Percentiles rank a stretch among this genome's conserved stretches.
These are phyloP conservation scores for Metschnikowia orientalis DNA, from an alignment of 805 yeast species.

Conservation along the genomic window DNA sequence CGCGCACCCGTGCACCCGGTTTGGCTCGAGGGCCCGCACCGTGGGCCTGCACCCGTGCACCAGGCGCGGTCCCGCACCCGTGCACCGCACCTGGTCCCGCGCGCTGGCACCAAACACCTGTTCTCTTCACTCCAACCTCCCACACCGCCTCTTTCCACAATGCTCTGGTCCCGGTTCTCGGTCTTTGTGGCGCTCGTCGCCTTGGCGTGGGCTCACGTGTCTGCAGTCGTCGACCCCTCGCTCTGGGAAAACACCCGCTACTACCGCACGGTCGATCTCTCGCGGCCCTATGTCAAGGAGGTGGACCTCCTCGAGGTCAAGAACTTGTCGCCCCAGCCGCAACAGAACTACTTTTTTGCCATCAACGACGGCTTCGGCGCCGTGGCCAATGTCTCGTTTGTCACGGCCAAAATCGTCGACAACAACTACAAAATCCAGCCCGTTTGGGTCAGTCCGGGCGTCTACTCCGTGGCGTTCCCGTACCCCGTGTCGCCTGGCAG, in stretches of 20 bases:
- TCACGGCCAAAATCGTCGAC: slow-evolving; percentile 36
- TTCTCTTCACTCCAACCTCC: slow-evolving; percentile 1
- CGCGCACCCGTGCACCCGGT: too few relatives aligned
- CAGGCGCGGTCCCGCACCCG: too few relatives aligned
- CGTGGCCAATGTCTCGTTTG: slow-evolving; percentile 37
- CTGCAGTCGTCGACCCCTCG: slow-evolving; percentile 12
- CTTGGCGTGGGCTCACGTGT: slow-evolving; percentile 8
- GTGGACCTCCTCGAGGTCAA: slow-evolving; percentile 48
- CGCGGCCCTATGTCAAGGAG: slow-evolving; percentile 63
- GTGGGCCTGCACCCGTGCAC: too few relatives aligned
- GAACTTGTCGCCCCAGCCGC: slow-evolving; percentile 56
- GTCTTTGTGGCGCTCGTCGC: slow-evolving; percentile 10
- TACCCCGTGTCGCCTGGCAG: slow-evolving; percentile 65
- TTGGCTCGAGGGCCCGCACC: too few relatives aligned
- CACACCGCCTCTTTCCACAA: slow-evolving; percentile 4
- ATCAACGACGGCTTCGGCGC: slow-evolving; percentile 48
- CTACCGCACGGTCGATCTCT: slow-evolving; percentile 57
- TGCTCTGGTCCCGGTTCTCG: slow-evolving; percentile 15
- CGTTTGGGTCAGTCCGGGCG: slow-evolving; percentile 18
- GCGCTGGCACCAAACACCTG: background rate
- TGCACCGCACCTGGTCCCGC: background rate
- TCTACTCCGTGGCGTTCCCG: slow-evolving; percentile 51
- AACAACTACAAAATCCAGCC: slow-evolving; percentile 23
- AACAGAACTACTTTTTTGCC: slow-evolving; percentile 52
- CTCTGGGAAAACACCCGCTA: slow-evolving; percentile 57